phyloP scores from a whole-genome alignment of 495 filamentous ascomycete genomes.

The Penicillium pulvis region DNA sequence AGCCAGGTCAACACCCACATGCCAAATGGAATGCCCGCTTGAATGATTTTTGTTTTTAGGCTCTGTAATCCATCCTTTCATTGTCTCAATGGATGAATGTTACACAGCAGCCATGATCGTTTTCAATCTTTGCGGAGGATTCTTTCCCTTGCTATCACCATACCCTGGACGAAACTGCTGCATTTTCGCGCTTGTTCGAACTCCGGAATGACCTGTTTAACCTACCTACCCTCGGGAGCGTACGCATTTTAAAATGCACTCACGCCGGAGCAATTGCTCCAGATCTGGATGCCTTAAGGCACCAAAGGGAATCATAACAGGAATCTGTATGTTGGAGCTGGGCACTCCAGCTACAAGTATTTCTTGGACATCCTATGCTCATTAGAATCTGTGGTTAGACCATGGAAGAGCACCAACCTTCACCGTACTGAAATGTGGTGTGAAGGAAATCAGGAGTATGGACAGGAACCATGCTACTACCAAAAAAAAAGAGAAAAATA shows the following conservation, averaged over 20 bases:
- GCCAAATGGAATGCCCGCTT: slow-evolving; percentile 39
- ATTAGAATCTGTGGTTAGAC: neutral
- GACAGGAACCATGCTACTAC: neutral
- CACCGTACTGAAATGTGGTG: slow-evolving; percentile 5
- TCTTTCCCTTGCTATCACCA: neutral
- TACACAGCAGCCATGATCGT: neutral
- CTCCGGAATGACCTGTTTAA: slow-evolving; percentile 5
- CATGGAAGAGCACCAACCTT: neutral
- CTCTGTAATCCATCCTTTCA: slow-evolving; percentile 1
- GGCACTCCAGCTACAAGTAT: slow-evolving; percentile 6
- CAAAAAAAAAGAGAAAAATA: neutral
- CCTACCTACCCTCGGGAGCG: neutral
- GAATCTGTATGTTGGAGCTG: slow-evolving; percentile 2
- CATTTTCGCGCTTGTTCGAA: slow-evolving; percentile 3
- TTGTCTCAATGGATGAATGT: neutral
- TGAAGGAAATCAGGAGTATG: neutral
- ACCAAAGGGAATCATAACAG: neutral
- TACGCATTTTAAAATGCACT: neutral
- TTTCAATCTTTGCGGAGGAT: slow-evolving; percentile 9
- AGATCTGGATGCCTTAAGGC: neutral
- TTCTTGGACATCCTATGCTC: neutral
- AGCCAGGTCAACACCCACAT: slow-evolving; percentile 45
- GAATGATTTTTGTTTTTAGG: slow-evolving; percentile 20
- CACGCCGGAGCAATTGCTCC: neutral
- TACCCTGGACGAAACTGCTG: slow-evolving; percentile 1